Conservation (phyloP, 73 alveolate species). For the Diophrys sp. region DNA sequence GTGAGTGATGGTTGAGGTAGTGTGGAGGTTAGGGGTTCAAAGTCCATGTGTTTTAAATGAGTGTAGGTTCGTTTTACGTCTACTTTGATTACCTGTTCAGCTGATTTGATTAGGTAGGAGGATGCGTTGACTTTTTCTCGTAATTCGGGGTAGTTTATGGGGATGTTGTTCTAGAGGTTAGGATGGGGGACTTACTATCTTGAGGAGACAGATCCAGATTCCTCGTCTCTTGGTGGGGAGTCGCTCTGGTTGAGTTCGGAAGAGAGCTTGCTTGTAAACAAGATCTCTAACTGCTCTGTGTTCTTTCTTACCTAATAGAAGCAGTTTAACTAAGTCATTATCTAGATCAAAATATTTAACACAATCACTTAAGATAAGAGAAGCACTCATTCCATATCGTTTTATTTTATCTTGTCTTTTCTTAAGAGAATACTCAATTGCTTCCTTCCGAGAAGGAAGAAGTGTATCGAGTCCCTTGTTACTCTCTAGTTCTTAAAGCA, state of each 20-base stretch:
- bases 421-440: background rate
- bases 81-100: conserved; percentile 43
- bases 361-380: conserved; percentile 25
- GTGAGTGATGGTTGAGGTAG: too few relatives aligned
- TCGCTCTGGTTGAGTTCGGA: conserved; percentile 9
- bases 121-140: conserved; percentile 1
- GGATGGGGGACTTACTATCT: conserved; percentile 13
- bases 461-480: conserved; percentile 14
- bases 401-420: conserved; percentile 5
- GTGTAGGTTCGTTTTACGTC: conserved; percentile 59
- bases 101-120: conserved; percentile 15
- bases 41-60: conserved; percentile 27
- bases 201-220: conserved; percentile 21
- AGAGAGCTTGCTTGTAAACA: conserved; percentile 22
- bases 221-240: conserved; percentile 3
- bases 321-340: conserved; percentile 23
- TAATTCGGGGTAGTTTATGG: background rate
- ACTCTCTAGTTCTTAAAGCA: conserved; percentile 46
- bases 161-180: conserved; percentile 5
- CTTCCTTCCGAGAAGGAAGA: conserved; percentile 16
- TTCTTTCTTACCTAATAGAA: conserved; percentile 21
- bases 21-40: too few relatives aligned
- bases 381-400: conserved; percentile 10
- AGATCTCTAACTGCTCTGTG: conserved; percentile 13
- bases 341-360: conserved; percentile 46